Conservation (phyloP, 73 alveolate genomes). For the Halteria grandinella region DNA sequence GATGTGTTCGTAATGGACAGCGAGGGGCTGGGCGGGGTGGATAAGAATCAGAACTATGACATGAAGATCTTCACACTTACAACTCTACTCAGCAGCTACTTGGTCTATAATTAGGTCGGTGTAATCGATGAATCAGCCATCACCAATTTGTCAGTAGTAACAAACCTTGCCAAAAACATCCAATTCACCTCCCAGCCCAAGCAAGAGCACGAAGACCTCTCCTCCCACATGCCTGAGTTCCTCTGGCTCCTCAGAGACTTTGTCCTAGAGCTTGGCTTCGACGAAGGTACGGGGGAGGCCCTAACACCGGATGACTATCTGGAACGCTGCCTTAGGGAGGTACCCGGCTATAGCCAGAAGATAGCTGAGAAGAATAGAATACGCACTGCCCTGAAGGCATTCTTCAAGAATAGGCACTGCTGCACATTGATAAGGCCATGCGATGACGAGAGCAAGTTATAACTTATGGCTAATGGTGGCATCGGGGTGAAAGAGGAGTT, state of each 20-base stretch:
- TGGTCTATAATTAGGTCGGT: slow-evolving; percentile 91
- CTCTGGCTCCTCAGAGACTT: slow-evolving; percentile 97
- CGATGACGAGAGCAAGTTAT: slow-evolving; percentile 92
- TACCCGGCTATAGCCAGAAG: slow-evolving; percentile 64
- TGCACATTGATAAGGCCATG: slow-evolving; percentile 96
- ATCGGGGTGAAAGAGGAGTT: slow-evolving; percentile 80
- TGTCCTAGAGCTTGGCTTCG: slow-evolving; percentile 88
- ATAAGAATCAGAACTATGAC: slow-evolving; percentile 91
- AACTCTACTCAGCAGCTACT: slow-evolving; percentile 84
- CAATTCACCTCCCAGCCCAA: too few relatives aligned
- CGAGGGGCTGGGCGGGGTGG: slow-evolving; percentile 97
- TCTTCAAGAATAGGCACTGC: slow-evolving; percentile 94
- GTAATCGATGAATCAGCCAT: slow-evolving; percentile 95
- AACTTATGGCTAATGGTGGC: slow-evolving; percentile 64
- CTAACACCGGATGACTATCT: slow-evolving; percentile 89
- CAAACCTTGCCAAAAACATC: slow-evolving; percentile 86
- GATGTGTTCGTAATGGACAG: slow-evolving; percentile 90
- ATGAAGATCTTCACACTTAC: slow-evolving; percentile 92
- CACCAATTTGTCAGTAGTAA: slow-evolving; percentile 87
- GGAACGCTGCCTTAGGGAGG: slow-evolving; percentile 84
- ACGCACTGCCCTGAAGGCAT: slow-evolving; percentile 85
- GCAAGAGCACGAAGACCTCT: too few relatives aligned
- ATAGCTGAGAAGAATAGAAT: slow-evolving; percentile 83
- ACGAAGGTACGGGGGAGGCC: too few relatives aligned
- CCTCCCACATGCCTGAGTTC: slow-evolving; percentile 75